A percentile compares a stretch with the other conserved stretches of the same genome.
Conservation (phyloP, 345 rosid genomes). For the Eucalyptus erythrocorys region DNA sequence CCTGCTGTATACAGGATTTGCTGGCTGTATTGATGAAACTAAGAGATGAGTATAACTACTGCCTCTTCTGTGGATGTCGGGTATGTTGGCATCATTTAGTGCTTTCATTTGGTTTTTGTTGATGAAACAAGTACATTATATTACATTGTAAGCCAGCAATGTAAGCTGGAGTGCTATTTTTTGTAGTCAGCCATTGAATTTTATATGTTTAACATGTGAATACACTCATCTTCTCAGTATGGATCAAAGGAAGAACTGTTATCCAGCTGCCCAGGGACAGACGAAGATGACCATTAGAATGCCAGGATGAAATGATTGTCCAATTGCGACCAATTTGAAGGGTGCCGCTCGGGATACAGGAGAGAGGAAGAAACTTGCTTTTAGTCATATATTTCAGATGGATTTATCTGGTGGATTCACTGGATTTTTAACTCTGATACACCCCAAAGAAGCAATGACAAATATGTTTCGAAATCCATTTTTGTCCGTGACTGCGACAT, state of each 20-base stretch:
- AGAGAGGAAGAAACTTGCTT: not conserved
- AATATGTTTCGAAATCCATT: not conserved
- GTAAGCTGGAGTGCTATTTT: not conserved
- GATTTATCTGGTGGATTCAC: not conserved
- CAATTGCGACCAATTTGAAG: not conserved
- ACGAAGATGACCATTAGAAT: conserved; percentile 60
- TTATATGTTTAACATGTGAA: not conserved
- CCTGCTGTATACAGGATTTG: conserved; percentile 56
- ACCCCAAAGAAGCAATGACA: not conserved
- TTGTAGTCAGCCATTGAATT: not conserved
- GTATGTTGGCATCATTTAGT: conserved; percentile 2
- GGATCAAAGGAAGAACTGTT: conserved; percentile 65
- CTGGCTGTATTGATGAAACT: conserved; percentile 52
- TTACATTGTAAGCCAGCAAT: not conserved
- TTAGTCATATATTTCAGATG: not conserved
- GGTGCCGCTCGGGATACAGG: not conserved
- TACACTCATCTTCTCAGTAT: conserved; percentile 42
- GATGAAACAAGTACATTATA: not conserved
- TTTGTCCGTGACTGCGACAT: not conserved
- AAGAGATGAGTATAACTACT: conserved; percentile 68
- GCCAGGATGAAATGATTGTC: not conserved
- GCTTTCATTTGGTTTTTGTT: not conserved
- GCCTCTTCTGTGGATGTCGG: conserved; percentile 82
- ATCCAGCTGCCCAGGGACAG: conserved; percentile 67
- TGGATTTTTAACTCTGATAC: not conserved